Conservation (phyloP, 2,329 filamentous ascomycete species). For the Talaromyces rugulosus region DNA sequence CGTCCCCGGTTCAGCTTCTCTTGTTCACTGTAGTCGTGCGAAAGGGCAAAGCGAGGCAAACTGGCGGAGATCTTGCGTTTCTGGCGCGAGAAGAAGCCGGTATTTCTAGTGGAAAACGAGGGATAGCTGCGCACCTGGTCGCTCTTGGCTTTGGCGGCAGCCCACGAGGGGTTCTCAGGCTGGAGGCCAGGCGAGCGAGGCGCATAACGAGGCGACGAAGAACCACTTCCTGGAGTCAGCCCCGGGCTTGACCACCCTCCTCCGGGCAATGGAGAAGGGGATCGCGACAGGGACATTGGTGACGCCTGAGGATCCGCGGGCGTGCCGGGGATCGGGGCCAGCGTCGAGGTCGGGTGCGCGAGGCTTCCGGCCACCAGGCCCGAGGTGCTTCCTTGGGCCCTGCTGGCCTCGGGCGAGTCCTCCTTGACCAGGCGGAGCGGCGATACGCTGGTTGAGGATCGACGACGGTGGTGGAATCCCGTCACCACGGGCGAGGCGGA, state of each 20-base stretch:
- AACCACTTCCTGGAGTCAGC: constrained; percentile 67
- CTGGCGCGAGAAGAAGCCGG: constrained; percentile 82
- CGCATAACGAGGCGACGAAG: constrained; percentile 58
- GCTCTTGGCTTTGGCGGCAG: constrained; percentile 73
- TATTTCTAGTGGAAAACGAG: constrained; percentile 73
- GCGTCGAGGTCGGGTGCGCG: constrained; percentile 19
- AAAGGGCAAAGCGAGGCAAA: constrained; percentile 66
- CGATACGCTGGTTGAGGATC: constrained; percentile 47
- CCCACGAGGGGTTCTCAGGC: constrained; percentile 59
- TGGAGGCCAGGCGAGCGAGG: constrained; percentile 13
- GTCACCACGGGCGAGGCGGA: constrained; percentile 13
- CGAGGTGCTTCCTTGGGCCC: constrained; percentile 20
- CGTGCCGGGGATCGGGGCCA: constrained; percentile 50
- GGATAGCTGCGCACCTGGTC: constrained; percentile 70
- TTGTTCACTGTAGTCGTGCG: constrained; percentile 64
- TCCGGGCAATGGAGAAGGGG: constrained; percentile 76
- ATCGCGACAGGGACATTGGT: constrained; percentile 78
- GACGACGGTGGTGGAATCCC: constrained; percentile 29
- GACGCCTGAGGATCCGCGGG: constrained; percentile 53
- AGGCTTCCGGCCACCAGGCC: constrained; percentile 18
- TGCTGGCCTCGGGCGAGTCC: constrained; percentile 10
- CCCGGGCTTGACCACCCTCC: constrained; percentile 87
- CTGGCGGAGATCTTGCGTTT: constrained; percentile 76
- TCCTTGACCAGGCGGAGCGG: constrained; percentile 31
- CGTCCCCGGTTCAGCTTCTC: constrained; percentile 66